Conservation (phyloP, 2,329 filamentous ascomycete genomes). For the Penicillium sp. region DNA sequence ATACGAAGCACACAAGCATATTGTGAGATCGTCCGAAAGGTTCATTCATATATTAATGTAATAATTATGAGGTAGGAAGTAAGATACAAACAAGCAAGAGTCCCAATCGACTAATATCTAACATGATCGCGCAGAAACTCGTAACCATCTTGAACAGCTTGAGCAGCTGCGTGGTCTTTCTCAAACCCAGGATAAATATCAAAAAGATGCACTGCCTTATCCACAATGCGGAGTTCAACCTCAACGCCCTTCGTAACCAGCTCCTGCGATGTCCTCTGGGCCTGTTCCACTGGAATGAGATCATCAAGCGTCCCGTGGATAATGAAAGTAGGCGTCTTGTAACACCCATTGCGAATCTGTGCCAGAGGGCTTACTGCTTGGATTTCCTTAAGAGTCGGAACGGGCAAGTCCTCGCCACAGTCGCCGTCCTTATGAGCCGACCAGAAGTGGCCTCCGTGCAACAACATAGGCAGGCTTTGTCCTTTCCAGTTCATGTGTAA, state of each 20-base stretch:
- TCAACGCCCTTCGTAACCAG: not conserved
- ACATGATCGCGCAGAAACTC: not conserved
- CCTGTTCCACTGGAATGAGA: conserved; percentile 13
- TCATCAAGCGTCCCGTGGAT: conserved; percentile 21
- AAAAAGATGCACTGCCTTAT: not conserved
- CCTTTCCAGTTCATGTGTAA: conserved; percentile 46
- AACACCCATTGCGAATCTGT: conserved; percentile 12
- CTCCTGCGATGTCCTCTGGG: not conserved
- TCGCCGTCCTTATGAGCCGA: not conserved
- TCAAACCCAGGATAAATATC: not conserved
- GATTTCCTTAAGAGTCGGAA: not conserved
- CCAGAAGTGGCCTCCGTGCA: not conserved
- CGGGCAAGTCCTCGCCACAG: not conserved
- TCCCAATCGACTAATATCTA: not conserved
- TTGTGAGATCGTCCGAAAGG: no score
- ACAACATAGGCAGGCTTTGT: conserved; percentile 35
- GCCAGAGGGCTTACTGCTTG: conserved; percentile 17
- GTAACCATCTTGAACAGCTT: not conserved
- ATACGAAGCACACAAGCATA: no score
- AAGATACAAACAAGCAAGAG: no score
- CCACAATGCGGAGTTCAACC: not conserved
- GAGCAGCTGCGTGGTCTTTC: not conserved
- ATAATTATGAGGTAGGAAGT: no score
- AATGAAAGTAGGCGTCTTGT: conserved; percentile 19
- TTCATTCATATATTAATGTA: no score